Evolutionary conservation across 768 basidiomycete genomes (phyloP), one percentile per base, ranked within the genome.

Genomic region (Tricholoma furcatifolium): DNA sequence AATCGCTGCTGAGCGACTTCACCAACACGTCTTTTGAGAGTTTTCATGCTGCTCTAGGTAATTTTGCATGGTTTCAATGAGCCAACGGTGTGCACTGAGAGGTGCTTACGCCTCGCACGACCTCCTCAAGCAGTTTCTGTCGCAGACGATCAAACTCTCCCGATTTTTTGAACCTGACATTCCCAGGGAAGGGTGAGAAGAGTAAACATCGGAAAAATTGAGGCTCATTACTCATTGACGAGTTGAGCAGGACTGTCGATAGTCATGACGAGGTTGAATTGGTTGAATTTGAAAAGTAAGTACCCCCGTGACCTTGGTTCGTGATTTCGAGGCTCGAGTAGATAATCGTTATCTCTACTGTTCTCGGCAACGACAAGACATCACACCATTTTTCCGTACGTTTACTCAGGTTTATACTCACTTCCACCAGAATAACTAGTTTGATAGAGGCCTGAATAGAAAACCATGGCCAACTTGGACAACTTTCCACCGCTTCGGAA

Each of bases 401-500:
- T 31, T 18, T 32, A 31, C 9, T 47, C 47, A 51, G 27, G 43
- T 47, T n/a, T 4, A 31, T 18, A 30, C 7, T 40, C 10, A 4
- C 17, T 49, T 7, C 18, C 21, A 8, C 45, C 18, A 9, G 20
- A 35, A 41, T 6, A 35, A 18, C 44, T 34, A 46, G 10, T 17
- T 38, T 17, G 20, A 31, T 6, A 40, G 6, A 43, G 11, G 24
- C 15, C 20, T 38, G 6, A 7, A 6, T 10, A 18, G 39, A 6
- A 43, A 39, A 48, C 12, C 40, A 78, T 80, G 76, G 39, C 70
- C 55, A 27, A 27, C 7, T 27, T 27, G 27, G 56, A 65, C 43
- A 65, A 69, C 3, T 91, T 92, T 61, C 88, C 88, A 10, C 78
- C 82, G 39, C 75, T 96, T 56, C 85, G 85, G 67, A 97, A 98